A percentile compares a stretch with the other conserved stretches of the same genome.
These are phyloP conservation scores for Podospora bellae-mahoneyi DNA, from an alignment of 495 filamentous ascomycete species.

Conservation along the genomic window DNA sequence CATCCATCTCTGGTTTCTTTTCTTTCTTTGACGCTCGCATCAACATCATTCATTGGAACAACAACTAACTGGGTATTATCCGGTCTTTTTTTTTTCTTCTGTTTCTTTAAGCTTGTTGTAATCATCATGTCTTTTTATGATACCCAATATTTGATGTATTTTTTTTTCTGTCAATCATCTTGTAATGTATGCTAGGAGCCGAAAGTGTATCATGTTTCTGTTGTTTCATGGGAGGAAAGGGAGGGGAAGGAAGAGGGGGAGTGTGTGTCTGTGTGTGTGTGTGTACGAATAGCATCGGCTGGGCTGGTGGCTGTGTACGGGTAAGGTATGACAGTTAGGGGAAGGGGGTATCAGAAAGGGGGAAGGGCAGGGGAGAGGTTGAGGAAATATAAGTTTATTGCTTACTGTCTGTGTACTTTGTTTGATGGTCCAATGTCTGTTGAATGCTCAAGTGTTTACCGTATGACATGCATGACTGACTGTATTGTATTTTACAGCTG, in stretches of 20 bases:
- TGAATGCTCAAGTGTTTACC: no score
- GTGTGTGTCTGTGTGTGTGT: background rate
- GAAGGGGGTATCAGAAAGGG: background rate
- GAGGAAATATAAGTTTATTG: background rate
- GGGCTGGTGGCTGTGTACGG: background rate
- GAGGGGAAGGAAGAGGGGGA: background rate
- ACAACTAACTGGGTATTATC: background rate
- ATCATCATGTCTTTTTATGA: background rate
- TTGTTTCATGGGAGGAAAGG: background rate
- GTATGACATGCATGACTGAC: no score
- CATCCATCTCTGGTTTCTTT: conserved; percentile 3
- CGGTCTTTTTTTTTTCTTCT: background rate
- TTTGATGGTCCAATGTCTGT: no score
- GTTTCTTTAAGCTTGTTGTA: background rate
- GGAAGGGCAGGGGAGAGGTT: background rate
- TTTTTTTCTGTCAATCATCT: background rate
- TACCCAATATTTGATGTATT: background rate
- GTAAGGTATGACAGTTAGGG: background rate
- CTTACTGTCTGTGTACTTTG: background rate
- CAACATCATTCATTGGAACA: background rate
- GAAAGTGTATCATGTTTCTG: background rate
- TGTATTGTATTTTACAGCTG: background rate
- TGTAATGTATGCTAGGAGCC: background rate
- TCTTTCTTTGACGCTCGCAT: background rate
- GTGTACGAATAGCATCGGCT: background rate